phyloP scores from a whole-genome alignment of 192 early-diverging fungal species.

The Rhizoclosmatium globosum region DNA sequence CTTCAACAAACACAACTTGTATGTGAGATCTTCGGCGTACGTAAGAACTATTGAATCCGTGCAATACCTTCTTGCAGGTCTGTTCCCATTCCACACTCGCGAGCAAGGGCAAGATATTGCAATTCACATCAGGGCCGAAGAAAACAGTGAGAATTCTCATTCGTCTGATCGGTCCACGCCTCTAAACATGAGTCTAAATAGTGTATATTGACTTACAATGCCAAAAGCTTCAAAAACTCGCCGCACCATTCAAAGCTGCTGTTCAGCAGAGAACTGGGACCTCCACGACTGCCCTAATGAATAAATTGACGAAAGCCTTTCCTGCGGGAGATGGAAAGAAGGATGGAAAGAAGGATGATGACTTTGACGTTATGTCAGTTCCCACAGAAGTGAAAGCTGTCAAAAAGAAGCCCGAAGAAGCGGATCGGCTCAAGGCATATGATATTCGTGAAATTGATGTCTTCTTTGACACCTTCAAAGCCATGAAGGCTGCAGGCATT shows the following conservation, averaged over 20 bases:
- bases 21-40: constrained; percentile 67
- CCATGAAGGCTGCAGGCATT: constrained; percentile 41
- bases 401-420: not conserved
- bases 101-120: constrained; percentile 14
- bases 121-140: constrained; percentile 15
- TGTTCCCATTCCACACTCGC: constrained; percentile 59
- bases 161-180: too few species aligned
- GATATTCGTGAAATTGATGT: constrained; percentile 40
- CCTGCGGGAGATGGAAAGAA: not conserved
- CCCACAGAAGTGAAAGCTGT: not conserved
- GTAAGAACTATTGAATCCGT: constrained; percentile 74
- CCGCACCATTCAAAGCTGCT: constrained; percentile 34
- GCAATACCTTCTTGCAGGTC: constrained; percentile 66
- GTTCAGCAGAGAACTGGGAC: not conserved
- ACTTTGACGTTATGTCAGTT: constrained; percentile 10
- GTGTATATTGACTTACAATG: constrained; percentile 32
- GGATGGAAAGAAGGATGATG: not conserved
- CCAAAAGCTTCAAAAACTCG: constrained; percentile 7
- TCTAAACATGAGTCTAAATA: too few species aligned
- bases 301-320: constrained; percentile 7
- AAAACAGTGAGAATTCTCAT: constrained; percentile 1
- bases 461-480: constrained; percentile 49
- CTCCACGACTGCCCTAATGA: constrained; percentile 22
- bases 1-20: constrained; percentile 42
- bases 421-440: constrained; percentile 8